Conservation (phyloP, 805 yeast species). For the Sungouiella thailandica region DNA sequence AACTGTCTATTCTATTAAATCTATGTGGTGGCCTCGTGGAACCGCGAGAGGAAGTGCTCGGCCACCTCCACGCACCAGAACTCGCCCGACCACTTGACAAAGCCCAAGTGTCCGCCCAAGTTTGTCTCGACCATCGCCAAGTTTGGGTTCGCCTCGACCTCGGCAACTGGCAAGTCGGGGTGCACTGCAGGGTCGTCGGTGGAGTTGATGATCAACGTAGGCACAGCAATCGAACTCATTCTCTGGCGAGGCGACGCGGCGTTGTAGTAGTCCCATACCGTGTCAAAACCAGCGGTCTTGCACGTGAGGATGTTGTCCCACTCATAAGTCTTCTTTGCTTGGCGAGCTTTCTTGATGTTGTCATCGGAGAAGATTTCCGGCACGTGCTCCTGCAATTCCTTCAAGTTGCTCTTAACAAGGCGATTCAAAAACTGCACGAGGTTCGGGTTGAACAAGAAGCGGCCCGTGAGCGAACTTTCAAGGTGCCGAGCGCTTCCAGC, state of each 20-base stretch:
- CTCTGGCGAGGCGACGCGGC: constrained; percentile 54
- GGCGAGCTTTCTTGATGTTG: constrained; percentile 45
- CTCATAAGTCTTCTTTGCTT: constrained; percentile 37
- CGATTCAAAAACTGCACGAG: constrained; percentile 28
- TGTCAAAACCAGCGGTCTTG: constrained; percentile 58
- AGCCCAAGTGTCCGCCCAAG: constrained; percentile 82
- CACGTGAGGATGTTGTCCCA: constrained; percentile 68
- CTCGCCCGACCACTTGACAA: constrained; percentile 54
- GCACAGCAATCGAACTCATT: constrained; percentile 51
- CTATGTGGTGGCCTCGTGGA: constrained; percentile 5
- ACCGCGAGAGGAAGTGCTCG: constrained; percentile 29
- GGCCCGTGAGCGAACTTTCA: constrained; percentile 31
- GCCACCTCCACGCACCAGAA: constrained; percentile 54
- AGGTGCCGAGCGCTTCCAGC: constrained; percentile 43
- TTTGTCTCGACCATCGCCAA: constrained; percentile 53
- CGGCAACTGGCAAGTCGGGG: constrained; percentile 46
- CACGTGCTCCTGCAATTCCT: constrained; percentile 21
- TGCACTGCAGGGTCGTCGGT: constrained; percentile 75
- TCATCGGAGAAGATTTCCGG: constrained; percentile 27
- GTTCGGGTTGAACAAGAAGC: constrained; percentile 29
- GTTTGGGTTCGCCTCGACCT: constrained; percentile 54
- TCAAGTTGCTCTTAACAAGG: constrained; percentile 31
- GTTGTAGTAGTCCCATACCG: constrained; percentile 62
- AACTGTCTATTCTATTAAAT: no score
- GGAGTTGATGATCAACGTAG: constrained; percentile 59